Base-by-base conservation (phyloP, 495 filamentous ascomycete genomes). In the Trichoderma erinaceum region DNA sequence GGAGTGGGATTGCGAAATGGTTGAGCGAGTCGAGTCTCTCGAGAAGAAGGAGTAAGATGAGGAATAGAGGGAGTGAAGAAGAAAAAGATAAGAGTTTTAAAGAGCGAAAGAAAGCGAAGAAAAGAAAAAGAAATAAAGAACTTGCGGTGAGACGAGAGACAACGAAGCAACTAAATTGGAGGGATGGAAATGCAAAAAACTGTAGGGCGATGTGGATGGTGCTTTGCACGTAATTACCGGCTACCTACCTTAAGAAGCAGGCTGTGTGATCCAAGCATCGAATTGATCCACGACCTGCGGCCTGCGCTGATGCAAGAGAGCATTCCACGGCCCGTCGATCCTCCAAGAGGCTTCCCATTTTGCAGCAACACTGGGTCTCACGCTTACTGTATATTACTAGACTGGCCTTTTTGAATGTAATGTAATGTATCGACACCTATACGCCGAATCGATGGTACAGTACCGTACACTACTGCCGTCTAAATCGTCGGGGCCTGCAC, bases 261-360 rank as follows among this genome's bases (percentile, higher is more conserved):
- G 35, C 35, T 38, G 35, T 38, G 35, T 10, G 35, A 38, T 38
- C 7, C 35, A 38, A 38, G 35, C 35, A 38, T 29, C 29, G n/a
- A 29, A 29, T 38, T 38, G 5, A 38, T 5, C 44, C 44, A 29
- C 29, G 29, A 29, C 29, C 29, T 29, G 29, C 29, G 29, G 29
- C 29, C 29, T 29, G 29, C 29, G 15, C 12, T 48, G 44, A 48
- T n/a, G 44, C 44, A n/a, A 48, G n/a, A n/a, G 25, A 61, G 23
- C 56, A 61, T 21, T 29, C 10, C 44, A 32, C 29, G 56, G 56
- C 56, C 29, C 16, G 56, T 32, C 56, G 56, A 61, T 61, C 56
- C 56, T 61, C 25, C 29, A 12, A 18, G n/a, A 48, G 56, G 56
- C 56, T 61, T 61, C 29, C 29, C 29, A 32, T 29, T 61, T 61